These are phyloP conservation scores for Abrus precatorius DNA, from an alignment of 306 rosid species.

Conservation along the genomic window DNA sequence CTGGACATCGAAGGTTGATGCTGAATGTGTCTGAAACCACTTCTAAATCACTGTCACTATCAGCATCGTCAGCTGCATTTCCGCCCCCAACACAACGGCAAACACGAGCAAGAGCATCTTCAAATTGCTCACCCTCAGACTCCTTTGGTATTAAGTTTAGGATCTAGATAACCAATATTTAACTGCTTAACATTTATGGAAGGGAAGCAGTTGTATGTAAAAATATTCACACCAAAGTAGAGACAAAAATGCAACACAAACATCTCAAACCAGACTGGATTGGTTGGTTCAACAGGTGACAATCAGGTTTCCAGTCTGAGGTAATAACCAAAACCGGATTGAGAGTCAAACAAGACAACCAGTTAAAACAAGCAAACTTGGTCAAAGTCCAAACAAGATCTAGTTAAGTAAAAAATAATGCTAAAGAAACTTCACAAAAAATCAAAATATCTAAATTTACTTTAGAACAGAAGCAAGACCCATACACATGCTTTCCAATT, in stretches of 20 bases:
- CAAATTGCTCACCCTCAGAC: conserved; percentile 83
- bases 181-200: conserved; percentile 6
- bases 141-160: conserved; percentile 87
- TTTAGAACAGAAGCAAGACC: conserved; percentile 35
- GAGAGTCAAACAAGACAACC: background rate
- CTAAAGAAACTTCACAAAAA: conserved; percentile 3
- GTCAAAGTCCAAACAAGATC: conserved; percentile 25
- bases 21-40: conserved; percentile 90
- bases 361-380: conserved; percentile 7
- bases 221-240: conserved; percentile 27
- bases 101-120: conserved; percentile 98
- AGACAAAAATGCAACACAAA: conserved; percentile 20
- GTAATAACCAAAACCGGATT: background rate
- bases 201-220: conserved; percentile 6
- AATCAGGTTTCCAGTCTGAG: background rate
- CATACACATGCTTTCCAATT: conserved; percentile 17
- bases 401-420: background rate
- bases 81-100: conserved; percentile 95
- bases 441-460: background rate
- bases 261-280: conserved; percentile 13
- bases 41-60: conserved; percentile 97
- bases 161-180: conserved; percentile 63
- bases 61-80: conserved; percentile 81
- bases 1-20: conserved; percentile 94
- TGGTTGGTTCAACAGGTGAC: conserved; percentile 22